Conservation (phyloP, 2,329 filamentous ascomycete species). For the Botrytis pseudocinerea region DNA sequence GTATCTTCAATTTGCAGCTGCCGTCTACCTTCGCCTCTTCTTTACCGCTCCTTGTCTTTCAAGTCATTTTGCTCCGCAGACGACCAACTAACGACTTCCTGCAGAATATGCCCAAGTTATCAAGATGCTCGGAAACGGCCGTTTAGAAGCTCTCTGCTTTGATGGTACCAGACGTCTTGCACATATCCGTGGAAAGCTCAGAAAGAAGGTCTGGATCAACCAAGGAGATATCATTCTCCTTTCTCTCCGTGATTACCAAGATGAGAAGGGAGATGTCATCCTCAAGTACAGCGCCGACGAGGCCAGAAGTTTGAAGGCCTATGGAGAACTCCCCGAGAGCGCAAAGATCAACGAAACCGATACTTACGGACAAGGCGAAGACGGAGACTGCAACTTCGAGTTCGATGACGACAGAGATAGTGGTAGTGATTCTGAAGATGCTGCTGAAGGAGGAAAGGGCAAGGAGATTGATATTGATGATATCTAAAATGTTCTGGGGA, state of each 20-base stretch:
- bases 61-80: conserved; percentile 38
- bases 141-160: conserved; percentile 88
- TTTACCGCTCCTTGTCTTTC: conserved; percentile 40
- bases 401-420: conserved; percentile 87
- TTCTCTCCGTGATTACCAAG: conserved; percentile 87
- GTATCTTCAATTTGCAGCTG: neutral
- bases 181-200: conserved; percentile 91
- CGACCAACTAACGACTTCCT: conserved; percentile 27
- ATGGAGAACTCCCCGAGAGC: conserved; percentile 93
- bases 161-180: conserved; percentile 85
- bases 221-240: conserved; percentile 92
- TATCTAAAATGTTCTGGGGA: conserved; percentile 59
- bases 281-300: conserved; percentile 97
- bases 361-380: conserved; percentile 86
- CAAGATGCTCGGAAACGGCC: conserved; percentile 96
- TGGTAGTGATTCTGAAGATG: conserved; percentile 54
- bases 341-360: conserved; percentile 99
- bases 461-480: conserved; percentile 95
- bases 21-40: conserved; percentile 5
- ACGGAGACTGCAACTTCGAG: conserved; percentile 96
- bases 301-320: conserved; percentile 91
- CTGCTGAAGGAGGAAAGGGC: conserved; percentile 49
- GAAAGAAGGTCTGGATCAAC: conserved; percentile 99
- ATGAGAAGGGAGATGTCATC: conserved; percentile 90
- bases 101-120: conserved; percentile 79